Evolutionary conservation across 257 asterid genomes (phyloP), one percentile per base, ranked within the genome.

Genomic region (Lycium barbarum): DNA sequence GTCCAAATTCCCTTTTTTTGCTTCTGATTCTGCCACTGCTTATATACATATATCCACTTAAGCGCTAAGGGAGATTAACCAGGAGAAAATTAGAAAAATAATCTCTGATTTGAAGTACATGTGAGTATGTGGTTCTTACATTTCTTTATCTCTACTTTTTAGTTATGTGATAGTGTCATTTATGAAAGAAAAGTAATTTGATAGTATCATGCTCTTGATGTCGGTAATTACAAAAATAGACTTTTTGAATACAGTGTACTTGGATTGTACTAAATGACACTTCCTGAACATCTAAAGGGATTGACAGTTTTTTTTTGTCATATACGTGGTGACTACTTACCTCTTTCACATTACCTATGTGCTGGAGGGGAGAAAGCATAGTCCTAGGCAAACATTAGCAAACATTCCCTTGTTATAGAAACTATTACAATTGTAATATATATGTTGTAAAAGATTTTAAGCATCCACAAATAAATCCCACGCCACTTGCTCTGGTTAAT

Each of bases 321-420:
- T 49, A 47, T 74, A 74, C 2, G 43, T 20, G 81, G 61, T 47
- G 80, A 49, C 36, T 22, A 45, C 80, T 73, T 20, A 49, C 43
- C 40, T 20, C 58, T 74, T 1, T 49, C 81, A 20, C 7, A 57
- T 73, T 73, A 73, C 80, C 54, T 47, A 0, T 11, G 40, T 47
- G 99, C 94, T 70, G 98, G 91, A 89, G 99, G 99, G 53, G 95
- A 94, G 91, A 96, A 94, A 49, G 98, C 95, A 90, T 93, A 96
- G 85, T 96, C 99, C 99, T 96, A 92, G 70, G 81, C 86, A 84
- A 74, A 86, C 70, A 84, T 84, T 53, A 66, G n/a, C 81, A 87
- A 74, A 66, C 81, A 83, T 45, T 82, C 54, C 83, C 22, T 33
- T 43, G 1, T 58, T 51, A 84, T 80, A 81, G 61, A 74, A 83